Evolutionary conservation across 116 monocot genomes (phyloP), one percentile per base, ranked within the genome.

Genomic region (Posidonia oceanica): DNA sequence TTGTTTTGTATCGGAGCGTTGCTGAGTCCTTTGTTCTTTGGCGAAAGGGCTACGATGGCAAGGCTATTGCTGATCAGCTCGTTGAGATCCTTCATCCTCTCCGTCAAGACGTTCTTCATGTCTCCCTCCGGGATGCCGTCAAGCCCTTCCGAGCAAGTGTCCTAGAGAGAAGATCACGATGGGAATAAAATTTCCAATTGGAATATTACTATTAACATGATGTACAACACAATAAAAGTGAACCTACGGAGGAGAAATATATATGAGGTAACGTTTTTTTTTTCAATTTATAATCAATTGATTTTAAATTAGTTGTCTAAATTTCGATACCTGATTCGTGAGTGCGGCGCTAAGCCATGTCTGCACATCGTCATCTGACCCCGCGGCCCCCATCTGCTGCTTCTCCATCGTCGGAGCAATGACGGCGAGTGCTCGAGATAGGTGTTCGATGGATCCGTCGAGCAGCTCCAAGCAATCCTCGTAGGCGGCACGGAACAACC

Each of bases 321-420:
- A 48, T 48, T 48, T 48, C 29, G 29, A 4, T 48, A 52, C 66
- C 64, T 96, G 91, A 54, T 88, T 92, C 13, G 92, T 91, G 14
- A 97, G 75, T 14, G 92, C 96, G n/a, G 85, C 89, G 72, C 87
- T 87, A 57, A 96, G 96, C 96, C 96, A 96, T 3, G 91, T 96
- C 53, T 85, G 56, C 70, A 86, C 88, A 75, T 91, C 88, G 37
- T 86, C 92, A 39, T 61, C 77, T 11, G 77, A 65, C 16, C 72
- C 59, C 17, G 11, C 17, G 15, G 56, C 12, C 52, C 14, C 71
- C 62, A n/a, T 22, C 48, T 54, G 40, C 18, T 59, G 41, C 40
- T 20, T 3, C 36, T 54, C 14, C n/a, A 37, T 17, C 4, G 53
- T n/a, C 3, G 71, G 76, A 54, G 72, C 66, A 58, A 94, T 67